Evolutionary conservation across 2,329 filamentous ascomycete species (phyloP), one percentile per base, ranked within the genome.

Genomic region (Phialophora tarda): DNA sequence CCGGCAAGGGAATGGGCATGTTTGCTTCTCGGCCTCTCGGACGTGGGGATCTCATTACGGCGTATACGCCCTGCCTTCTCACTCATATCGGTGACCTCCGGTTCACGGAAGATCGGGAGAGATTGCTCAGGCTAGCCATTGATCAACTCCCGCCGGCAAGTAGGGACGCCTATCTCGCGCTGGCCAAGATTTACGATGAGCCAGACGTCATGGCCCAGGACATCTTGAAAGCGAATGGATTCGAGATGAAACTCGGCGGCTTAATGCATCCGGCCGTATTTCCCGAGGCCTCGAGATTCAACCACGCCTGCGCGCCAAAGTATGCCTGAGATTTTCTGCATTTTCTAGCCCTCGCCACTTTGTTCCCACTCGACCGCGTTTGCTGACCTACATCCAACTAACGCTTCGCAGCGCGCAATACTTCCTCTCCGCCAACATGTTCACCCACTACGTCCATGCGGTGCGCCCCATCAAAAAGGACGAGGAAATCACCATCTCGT

Each of bases 401-500:
- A 50, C 48, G 7, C 14, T 50, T 34, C 38, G 28, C 24, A 69
- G 67, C 53, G 59, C 68, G 7, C 65, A 68, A 60, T 70, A 70
- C 41, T 64, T 62, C 30, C 63, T 70, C 53, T 60, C 65, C 11
- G 48, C 60, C 12, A 51, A 28, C 21, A 14, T 64, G 5, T 41
- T 70, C 26, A 64, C 65, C 24, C 68, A 70, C 23, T 60, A 59
- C 47, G 60, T 70, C 8, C 66, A 68, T 32, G 63, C 68, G 2
- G 60, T 88, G 23, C 87, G 88, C 70, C 85, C 92, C 63, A 97
- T 99, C 67, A 85, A 89, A 10, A 82, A 89, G 0, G 94, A 93
- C 4, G 93, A 98, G 68, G 95, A 98, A 77, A 96, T 99, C 66
- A 98, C 95, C 0, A 94, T 98, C 0, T 93, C 90, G 0, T 99